Evolutionary conservation across 768 basidiomycete genomes (phyloP).

Genomic region (Neoboletus magnificus): DNA sequence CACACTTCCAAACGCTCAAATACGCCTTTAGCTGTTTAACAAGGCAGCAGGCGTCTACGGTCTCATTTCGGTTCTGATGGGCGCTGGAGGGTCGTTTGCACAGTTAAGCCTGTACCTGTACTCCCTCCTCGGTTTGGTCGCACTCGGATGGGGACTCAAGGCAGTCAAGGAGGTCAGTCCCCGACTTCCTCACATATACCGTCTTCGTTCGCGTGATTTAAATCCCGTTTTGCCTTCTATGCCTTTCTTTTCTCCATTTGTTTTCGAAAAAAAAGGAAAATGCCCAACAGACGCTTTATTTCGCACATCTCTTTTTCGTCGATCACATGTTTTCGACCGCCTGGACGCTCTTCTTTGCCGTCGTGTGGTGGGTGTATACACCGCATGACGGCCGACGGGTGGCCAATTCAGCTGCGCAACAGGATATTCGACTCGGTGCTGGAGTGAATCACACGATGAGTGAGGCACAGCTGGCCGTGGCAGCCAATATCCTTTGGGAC

Average conservation of each 20-base stretch:
- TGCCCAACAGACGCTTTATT: conserved; percentile 76
- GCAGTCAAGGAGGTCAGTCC: conserved; percentile 77
- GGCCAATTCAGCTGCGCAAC: conserved; percentile 84
- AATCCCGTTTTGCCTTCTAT: neutral
- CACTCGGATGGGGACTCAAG: conserved; percentile 82
- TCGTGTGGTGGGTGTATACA: conserved; percentile 87
- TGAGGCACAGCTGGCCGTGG: conserved; percentile 59
- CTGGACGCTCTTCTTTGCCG: conserved; percentile 91
- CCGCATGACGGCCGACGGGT: conserved; percentile 86
- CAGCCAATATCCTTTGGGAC: conserved; percentile 85
- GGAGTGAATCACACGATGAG: conserved; percentile 53
- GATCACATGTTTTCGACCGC: conserved; percentile 89
- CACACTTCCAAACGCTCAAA: conserved; percentile 6
- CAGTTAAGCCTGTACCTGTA: conserved; percentile 94
- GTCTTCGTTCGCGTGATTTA: conserved; percentile 9
- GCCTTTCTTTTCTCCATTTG: neutral
- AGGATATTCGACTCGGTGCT: conserved; percentile 71
- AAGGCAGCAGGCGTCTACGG: conserved; percentile 98
- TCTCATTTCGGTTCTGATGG: conserved; percentile 84
- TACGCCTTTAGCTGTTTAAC: conserved; percentile 67
- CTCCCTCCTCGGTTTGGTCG: conserved; percentile 78
- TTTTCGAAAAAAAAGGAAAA: conserved; percentile 63
- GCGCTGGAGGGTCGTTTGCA: conserved; percentile 88
- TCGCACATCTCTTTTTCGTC: conserved; percentile 87
- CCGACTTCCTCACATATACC: neutral